Conservation (phyloP, 495 filamentous ascomycete species). For the Parmelia sp. region DNA sequence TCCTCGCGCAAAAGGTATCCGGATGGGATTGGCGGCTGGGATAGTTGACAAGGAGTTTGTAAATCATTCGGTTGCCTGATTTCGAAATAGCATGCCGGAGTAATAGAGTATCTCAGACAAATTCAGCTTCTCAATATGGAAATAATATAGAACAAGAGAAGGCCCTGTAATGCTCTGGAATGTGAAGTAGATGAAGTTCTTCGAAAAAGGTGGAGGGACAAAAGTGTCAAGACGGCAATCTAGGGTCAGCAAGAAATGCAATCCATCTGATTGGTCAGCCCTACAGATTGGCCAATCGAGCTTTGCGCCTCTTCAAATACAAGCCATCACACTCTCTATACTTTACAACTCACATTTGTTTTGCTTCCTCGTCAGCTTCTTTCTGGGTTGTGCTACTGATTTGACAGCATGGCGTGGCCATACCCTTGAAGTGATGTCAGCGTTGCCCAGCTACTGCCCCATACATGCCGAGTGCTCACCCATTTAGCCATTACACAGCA, state of each 20-base stretch:
- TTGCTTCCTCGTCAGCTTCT: background rate
- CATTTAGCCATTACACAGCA: background rate
- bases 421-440: conserved; percentile 22
- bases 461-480: conserved; percentile 9
- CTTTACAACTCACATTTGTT: background rate
- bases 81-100: background rate
- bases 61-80: too few relatives aligned
- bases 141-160: background rate
- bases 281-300: background rate
- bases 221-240: background rate
- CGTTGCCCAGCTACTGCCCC: conserved; percentile 13
- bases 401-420: conserved; percentile 24
- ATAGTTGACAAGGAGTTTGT: background rate
- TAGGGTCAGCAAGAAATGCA: background rate
- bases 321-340: background rate
- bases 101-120: background rate
- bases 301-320: background rate
- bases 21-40: background rate
- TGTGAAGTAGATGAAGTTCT: background rate
- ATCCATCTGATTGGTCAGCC: conserved; percentile 10
- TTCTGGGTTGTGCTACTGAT: background rate
- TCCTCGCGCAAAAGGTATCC: too few relatives aligned
- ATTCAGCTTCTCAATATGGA: background rate
- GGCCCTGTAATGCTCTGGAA: background rate
- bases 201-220: background rate